Conservation (phyloP, 345 rosid species). For the Citrus trifoliata region DNA sequence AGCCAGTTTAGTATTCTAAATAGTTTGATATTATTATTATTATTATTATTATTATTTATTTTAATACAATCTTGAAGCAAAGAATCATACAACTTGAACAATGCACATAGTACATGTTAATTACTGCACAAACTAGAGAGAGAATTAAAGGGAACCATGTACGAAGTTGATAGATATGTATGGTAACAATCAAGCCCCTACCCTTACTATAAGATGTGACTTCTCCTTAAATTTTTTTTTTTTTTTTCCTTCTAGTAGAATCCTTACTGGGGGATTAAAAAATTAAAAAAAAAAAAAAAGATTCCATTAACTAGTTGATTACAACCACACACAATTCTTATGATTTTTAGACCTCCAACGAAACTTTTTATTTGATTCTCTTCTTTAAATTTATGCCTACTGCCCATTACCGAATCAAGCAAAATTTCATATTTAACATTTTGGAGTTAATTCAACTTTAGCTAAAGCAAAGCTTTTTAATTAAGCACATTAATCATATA, state of each 20-base stretch:
- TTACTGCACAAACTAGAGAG: background rate
- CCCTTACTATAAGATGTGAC: background rate
- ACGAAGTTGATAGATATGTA: background rate
- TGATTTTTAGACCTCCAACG: background rate
- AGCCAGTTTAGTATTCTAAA: too few relatives aligned
- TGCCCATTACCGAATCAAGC: background rate
- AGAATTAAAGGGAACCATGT: background rate
- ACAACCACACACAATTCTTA: constrained; percentile 8
- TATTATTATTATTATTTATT: too few relatives aligned
- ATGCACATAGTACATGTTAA: background rate
- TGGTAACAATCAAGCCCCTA: background rate
- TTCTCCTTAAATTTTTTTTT: background rate
- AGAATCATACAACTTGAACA: background rate
- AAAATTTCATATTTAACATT: constrained; percentile 5
- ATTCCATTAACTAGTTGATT: constrained; percentile 2
- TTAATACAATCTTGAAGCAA: too few relatives aligned
- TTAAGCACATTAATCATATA: background rate
- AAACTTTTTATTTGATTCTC: constrained; percentile 9
- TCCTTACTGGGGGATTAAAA: background rate
- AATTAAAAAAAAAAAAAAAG: background rate
- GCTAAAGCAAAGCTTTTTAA: constrained; percentile 12
- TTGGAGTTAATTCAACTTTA: background rate
- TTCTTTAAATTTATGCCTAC: constrained; percentile 5
- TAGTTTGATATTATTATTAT: too few relatives aligned
- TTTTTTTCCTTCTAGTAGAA: background rate